Evolutionary conservation across 1,139 yeast species (phyloP).

Genomic region (Suhomyces coccinellae): DNA sequence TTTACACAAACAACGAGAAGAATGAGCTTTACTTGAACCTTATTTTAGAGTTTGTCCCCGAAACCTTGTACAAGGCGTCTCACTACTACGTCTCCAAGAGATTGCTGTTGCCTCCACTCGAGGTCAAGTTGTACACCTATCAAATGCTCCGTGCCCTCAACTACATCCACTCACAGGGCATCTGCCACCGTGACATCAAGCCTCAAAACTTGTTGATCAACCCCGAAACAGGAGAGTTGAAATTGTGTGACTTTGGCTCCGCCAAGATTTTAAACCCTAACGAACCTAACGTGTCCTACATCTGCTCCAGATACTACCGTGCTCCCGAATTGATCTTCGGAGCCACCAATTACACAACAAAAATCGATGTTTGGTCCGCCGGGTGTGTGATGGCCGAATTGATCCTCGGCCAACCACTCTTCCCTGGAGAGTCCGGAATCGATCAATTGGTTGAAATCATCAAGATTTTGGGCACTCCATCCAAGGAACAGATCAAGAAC

Average conservation of each 20-base stretch:
- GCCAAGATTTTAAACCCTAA: constrained; percentile 87
- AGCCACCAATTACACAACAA: constrained; percentile 91
- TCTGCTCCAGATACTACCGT: constrained; percentile 93
- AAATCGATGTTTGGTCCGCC: constrained; percentile 96
- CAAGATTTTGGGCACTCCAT: constrained; percentile 92
- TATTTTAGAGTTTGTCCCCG: constrained; percentile 90
- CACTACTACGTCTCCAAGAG: constrained; percentile 78
- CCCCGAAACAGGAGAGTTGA: constrained; percentile 78
- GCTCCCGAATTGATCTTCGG: constrained; percentile 94
- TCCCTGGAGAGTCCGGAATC: constrained; percentile 97
- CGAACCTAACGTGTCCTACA: constrained; percentile 94
- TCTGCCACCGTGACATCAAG: constrained; percentile 96
- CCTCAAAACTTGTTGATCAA: constrained; percentile 93
- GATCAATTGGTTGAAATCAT: constrained; percentile 97
- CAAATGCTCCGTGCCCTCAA: constrained; percentile 90
- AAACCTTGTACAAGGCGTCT: constrained; percentile 87
- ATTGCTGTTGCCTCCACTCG: constrained; percentile 83
- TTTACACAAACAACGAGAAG: constrained; percentile 77
- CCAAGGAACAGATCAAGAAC: constrained; percentile 85
- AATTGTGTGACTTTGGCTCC: constrained; percentile 97
- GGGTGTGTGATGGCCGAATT: constrained; percentile 98
- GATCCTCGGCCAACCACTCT: constrained; percentile 90
- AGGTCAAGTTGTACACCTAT: constrained; percentile 85
- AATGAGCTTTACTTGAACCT: constrained; percentile 84
- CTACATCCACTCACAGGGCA: constrained; percentile 86